These are phyloP conservation scores for Calocera cornea DNA, from an alignment of 768 basidiomycete genomes.

Conservation along the genomic window DNA sequence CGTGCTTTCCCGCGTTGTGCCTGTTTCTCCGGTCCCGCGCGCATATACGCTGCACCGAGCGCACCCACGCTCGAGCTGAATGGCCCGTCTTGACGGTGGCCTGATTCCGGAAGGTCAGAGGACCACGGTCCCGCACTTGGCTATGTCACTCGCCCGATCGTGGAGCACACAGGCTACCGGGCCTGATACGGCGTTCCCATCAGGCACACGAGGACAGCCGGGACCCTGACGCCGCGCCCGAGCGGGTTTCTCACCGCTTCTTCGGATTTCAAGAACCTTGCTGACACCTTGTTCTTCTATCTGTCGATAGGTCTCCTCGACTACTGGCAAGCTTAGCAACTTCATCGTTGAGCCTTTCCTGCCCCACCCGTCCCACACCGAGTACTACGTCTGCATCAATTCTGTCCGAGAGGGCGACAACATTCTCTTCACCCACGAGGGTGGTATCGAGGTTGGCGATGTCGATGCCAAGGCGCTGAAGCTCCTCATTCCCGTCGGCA, in stretches of 20 bases:
- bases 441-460: conserved; percentile 96
- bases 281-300: background rate
- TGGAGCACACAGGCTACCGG: background rate
- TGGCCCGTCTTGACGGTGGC: background rate
- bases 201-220: background rate
- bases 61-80: background rate
- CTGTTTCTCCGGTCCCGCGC: conserved; percentile 6
- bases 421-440: conserved; percentile 98
- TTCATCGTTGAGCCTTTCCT: conserved; percentile 99
- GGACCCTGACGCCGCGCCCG: background rate
- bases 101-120: background rate
- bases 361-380: conserved; percentile 83
- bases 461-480: conserved; percentile 94
- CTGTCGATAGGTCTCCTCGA: conserved; percentile 62
- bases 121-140: background rate
- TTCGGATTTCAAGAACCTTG: background rate
- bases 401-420: conserved; percentile 87
- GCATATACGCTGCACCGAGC: background rate
- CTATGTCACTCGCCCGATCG: background rate
- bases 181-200: conserved; percentile 1
- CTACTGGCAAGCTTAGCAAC: conserved; percentile 88
- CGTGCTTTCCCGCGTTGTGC: conserved; percentile 21
- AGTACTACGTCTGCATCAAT: conserved; percentile 97
- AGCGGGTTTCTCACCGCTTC: background rate
- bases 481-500: conserved; percentile 63